Conservation (phyloP, 2,329 filamentous ascomycete species). For the Ceratocystis lukuohia region DNA sequence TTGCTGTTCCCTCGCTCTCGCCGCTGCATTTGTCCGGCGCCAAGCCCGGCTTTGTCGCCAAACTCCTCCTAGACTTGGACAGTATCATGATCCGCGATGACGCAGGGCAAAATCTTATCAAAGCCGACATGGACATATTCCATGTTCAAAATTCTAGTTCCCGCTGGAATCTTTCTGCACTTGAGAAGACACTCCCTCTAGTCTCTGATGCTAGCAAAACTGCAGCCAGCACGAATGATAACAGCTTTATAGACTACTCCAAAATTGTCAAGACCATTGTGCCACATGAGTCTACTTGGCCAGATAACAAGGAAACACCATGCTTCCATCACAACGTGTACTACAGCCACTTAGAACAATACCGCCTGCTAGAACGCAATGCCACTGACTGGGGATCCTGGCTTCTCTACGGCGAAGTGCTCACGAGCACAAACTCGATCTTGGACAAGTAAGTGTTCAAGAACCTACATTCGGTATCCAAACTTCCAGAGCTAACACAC, state of each 20-base stretch:
- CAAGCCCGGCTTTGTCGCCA: slow-evolving; percentile 48
- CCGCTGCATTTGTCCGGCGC: slow-evolving; percentile 64
- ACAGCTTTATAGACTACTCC: slow-evolving; percentile 61
- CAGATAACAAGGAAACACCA: slow-evolving; percentile 60
- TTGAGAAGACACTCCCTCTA: slow-evolving; percentile 17
- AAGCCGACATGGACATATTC: slow-evolving; percentile 72
- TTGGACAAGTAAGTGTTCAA: slow-evolving; percentile 57
- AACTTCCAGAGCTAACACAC: neutral
- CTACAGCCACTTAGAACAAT: slow-evolving; percentile 56
- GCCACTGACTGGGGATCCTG: slow-evolving; percentile 59
- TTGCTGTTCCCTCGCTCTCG: slow-evolving; percentile 65
- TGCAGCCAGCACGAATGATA: slow-evolving; percentile 25
- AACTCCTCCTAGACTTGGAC: slow-evolving; percentile 52
- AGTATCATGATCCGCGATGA: slow-evolving; percentile 55
- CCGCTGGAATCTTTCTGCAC: slow-evolving; percentile 39
- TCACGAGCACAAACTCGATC: slow-evolving; percentile 88
- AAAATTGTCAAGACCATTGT: slow-evolving; percentile 60
- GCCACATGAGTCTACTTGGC: slow-evolving; percentile 54
- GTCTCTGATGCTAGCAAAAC: neutral
- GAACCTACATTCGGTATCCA: neutral
- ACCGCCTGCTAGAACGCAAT: slow-evolving; percentile 39
- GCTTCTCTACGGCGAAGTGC: slow-evolving; percentile 77
- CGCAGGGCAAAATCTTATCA: slow-evolving; percentile 53
- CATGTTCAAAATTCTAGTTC: slow-evolving; percentile 55
- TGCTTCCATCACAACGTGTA: slow-evolving; percentile 75